Conservation (phyloP, 2,329 filamentous ascomycete genomes). For the Chrysoporthe puriensis region DNA sequence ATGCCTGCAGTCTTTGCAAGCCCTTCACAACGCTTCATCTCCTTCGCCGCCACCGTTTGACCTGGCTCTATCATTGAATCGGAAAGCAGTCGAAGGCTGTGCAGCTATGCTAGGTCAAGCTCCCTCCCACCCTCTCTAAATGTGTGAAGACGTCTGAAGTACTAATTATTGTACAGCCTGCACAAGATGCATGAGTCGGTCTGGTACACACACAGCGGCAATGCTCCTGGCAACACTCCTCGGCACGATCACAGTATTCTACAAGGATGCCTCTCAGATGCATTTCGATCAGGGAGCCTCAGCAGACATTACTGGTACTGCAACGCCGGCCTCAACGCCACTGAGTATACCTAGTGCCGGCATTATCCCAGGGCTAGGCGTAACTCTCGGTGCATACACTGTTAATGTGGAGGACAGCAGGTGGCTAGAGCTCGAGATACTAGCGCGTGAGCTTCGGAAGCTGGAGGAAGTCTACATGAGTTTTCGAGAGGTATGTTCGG, state of each 20-base stretch:
- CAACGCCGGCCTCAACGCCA: slow-evolving; percentile 12
- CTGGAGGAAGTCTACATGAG: slow-evolving; percentile 50
- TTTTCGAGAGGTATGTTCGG: slow-evolving; percentile 47
- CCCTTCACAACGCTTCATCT: slow-evolving; percentile 49
- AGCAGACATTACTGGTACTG: slow-evolving; percentile 27
- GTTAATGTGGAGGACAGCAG: slow-evolving; percentile 49
- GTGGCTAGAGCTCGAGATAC: slow-evolving; percentile 52
- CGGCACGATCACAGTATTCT: slow-evolving; percentile 51
- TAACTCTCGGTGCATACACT: slow-evolving; percentile 51
- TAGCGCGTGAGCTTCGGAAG: slow-evolving; percentile 52
- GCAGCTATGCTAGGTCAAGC: slow-evolving; percentile 45
- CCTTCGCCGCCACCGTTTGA: slow-evolving; percentile 47
- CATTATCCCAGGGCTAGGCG: slow-evolving; percentile 36
- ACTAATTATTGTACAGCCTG: slow-evolving; percentile 37
- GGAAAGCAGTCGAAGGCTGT: slow-evolving; percentile 53
- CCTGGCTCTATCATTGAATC: slow-evolving; percentile 49
- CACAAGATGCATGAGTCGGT: slow-evolving; percentile 47
- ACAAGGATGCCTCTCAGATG: slow-evolving; percentile 46
- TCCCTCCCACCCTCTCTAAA: too few species aligned
- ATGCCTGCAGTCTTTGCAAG: slow-evolving; percentile 51
- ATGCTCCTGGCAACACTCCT: slow-evolving; percentile 57
- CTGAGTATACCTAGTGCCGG: not conserved
- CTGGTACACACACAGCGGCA: slow-evolving; percentile 47
- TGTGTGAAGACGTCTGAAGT: not conserved
- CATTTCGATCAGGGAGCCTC: slow-evolving; percentile 42